phyloP scores from a whole-genome alignment of 2,329 filamentous ascomycete genomes.

The Apiospora arundinis region DNA sequence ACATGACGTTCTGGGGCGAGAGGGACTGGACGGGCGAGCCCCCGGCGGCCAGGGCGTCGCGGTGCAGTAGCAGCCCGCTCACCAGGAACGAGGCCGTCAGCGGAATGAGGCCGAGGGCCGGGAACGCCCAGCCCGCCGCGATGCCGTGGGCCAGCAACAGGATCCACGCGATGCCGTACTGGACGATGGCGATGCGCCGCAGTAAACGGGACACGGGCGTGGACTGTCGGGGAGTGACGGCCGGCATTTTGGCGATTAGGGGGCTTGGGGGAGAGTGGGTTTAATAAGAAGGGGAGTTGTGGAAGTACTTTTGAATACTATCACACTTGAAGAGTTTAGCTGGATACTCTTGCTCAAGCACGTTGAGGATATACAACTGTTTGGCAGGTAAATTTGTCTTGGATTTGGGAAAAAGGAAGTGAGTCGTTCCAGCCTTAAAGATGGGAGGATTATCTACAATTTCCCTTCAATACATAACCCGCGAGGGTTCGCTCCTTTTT shows the following conservation, averaged over 20 bases:
- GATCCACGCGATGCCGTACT: not conserved
- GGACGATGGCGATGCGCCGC: not conserved
- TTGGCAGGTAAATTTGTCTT: too few species aligned
- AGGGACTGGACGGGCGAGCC: conserved; percentile 1
- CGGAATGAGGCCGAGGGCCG: not conserved
- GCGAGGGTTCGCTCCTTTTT: not conserved
- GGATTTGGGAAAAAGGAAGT: too few species aligned
- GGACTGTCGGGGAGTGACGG: not conserved
- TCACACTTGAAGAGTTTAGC: too few species aligned
- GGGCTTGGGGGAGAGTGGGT: too few species aligned
- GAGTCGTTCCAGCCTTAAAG: too few species aligned
- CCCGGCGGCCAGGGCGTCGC: not conserved
- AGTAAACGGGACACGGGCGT: not conserved
- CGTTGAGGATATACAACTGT: too few species aligned
- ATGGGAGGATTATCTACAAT: too few species aligned
- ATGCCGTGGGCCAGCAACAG: conserved; percentile 15
- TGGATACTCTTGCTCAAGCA: too few species aligned
- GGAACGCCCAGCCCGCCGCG: not conserved
- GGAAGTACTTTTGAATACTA: too few species aligned
- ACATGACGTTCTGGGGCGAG: conserved; percentile 7
- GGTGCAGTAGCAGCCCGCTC: not conserved
- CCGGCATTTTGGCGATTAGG: not conserved
- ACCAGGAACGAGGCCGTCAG: conserved; percentile 1
- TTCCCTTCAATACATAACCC: too few species aligned
- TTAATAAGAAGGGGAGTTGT: too few species aligned